Evolutionary conservation across 345 rosid genomes (phyloP).

Genomic region (Pugionium cornutum): DNA sequence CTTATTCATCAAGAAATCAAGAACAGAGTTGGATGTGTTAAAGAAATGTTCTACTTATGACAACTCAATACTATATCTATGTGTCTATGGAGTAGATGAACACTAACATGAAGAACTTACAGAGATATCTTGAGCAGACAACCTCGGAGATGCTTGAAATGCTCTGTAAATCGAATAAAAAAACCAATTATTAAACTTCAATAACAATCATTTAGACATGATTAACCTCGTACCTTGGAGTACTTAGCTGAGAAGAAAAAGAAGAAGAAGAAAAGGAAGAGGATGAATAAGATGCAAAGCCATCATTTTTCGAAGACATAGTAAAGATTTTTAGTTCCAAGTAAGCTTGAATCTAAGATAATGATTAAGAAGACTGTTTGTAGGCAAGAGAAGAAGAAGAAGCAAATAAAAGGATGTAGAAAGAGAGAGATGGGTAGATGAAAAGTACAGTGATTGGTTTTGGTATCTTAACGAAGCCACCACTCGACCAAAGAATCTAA

Average conservation of each 20-base stretch:
- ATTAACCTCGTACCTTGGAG: slow-evolving; percentile 39
- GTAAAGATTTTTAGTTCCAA: neutral
- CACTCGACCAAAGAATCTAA: slow-evolving; percentile 21
- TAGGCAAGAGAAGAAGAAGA: neutral
- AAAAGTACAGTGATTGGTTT: slow-evolving; percentile 34
- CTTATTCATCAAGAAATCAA: neutral
- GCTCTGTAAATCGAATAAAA: slow-evolving; percentile 40
- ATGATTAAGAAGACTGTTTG: slow-evolving; percentile 5
- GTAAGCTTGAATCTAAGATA: slow-evolving; percentile 1
- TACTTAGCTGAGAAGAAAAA: slow-evolving; percentile 44
- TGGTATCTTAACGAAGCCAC: slow-evolving; percentile 34
- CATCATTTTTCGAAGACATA: slow-evolving; percentile 22
- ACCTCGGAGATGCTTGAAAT: slow-evolving; percentile 16
- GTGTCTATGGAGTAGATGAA: slow-evolving; percentile 3
- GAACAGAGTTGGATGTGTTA: neutral
- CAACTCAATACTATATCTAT: neutral
- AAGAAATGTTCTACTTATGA: no score
- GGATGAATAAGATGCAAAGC: slow-evolving; percentile 34
- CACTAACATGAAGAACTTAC: slow-evolving; percentile 42
- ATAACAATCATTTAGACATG: neutral
- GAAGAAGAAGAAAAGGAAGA: slow-evolving; percentile 44
- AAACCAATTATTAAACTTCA: neutral
- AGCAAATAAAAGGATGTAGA: slow-evolving; percentile 5
- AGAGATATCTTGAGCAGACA: slow-evolving; percentile 23
- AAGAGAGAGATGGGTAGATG: slow-evolving; percentile 25